Evolutionary conservation across 1,284 basidiomycete species (phyloP), one percentile per base, ranked within the genome.

Genomic region (Cutaneotrichosporon mucoides): DNA sequence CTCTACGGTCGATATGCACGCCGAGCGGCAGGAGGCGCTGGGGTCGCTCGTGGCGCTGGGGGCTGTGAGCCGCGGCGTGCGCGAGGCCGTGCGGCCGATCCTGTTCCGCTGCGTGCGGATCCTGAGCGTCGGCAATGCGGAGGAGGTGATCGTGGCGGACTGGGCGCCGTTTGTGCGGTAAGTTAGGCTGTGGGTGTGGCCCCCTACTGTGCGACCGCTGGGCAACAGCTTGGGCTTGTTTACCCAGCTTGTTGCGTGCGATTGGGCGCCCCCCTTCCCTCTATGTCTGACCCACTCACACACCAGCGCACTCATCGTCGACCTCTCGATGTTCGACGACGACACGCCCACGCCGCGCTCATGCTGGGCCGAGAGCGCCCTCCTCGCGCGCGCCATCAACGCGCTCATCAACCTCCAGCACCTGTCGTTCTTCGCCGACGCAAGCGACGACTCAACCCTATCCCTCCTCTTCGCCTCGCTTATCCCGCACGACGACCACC

Each of bases 361-460:
- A 12, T 75, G 66, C 57, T 75, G 73, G 72, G 45, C 57, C 10
- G 75, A 77, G 61, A 72, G 72, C 7, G 57, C 69, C 10, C 61
- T 71, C 6, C 59, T 77, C 0, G 65, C 62, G 16, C 52, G 59
- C 3, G 59, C 73, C 5, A 47, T 77, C 55, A 59, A 65, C 7
- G 61, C 67, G 3, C 67, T 77, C 1, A 73, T 73, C 0, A 60
- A 59, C 2, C 62, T 77, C 5, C 61, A 73, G 16, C 75, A 77
- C 60, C 41, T 76, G 6, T 73, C 67, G 2, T 71, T 77, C 66
- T 76, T 76, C 43, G 73, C 75, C 9, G 75, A 77, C 59, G 69
- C 71, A 5, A 71, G 71, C 11, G 75, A 77, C 62, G 75, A 77
- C 55, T 62, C 71, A 4, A 75, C 75, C 7, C 64, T 76, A 9